These are phyloP conservation scores for Gelatoporia subvermispora DNA, from an alignment of 768 basidiomycete species.

Conservation along the genomic window DNA sequence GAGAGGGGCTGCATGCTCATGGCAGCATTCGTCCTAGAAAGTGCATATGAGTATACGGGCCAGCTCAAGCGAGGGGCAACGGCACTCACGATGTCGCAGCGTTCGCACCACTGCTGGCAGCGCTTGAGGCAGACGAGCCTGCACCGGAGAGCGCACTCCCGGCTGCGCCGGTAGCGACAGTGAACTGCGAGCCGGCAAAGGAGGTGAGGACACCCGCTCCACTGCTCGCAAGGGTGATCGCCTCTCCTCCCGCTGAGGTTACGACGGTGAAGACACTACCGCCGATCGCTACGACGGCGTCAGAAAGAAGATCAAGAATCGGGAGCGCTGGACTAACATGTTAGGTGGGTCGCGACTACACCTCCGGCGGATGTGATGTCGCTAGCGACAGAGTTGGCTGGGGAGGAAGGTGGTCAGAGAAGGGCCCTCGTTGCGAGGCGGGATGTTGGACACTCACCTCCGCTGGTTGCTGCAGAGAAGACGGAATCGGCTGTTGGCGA, in stretches of 20 bases:
- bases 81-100: not conserved
- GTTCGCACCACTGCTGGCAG: not conserved
- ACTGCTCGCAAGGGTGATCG: conserved; percentile 51
- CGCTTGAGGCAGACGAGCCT: not conserved
- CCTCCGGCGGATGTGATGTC: conserved; percentile 27
- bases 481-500: conserved; percentile 32
- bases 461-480: conserved; percentile 27
- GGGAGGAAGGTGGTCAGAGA: not conserved
- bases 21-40: conserved; percentile 13
- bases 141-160: conserved; percentile 3
- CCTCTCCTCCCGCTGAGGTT: conserved; percentile 53
- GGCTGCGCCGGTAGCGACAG: conserved; percentile 30
- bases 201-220: conserved; percentile 39
- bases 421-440: too few species aligned
- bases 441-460: not conserved
- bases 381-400: conserved; percentile 18
- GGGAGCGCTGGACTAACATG: conserved; percentile 20
- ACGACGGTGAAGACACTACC: conserved; percentile 50
- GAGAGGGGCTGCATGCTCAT: conserved; percentile 12
- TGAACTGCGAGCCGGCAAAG: conserved; percentile 50
- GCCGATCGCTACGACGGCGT: conserved; percentile 40
- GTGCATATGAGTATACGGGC: too few species aligned
- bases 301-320: not conserved
- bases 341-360: conserved; percentile 20
- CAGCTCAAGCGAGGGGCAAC: too few species aligned